Base-by-base conservation (phyloP, 2,329 filamentous ascomycete genomes). In the Teratosphaeria viscida region DNA sequence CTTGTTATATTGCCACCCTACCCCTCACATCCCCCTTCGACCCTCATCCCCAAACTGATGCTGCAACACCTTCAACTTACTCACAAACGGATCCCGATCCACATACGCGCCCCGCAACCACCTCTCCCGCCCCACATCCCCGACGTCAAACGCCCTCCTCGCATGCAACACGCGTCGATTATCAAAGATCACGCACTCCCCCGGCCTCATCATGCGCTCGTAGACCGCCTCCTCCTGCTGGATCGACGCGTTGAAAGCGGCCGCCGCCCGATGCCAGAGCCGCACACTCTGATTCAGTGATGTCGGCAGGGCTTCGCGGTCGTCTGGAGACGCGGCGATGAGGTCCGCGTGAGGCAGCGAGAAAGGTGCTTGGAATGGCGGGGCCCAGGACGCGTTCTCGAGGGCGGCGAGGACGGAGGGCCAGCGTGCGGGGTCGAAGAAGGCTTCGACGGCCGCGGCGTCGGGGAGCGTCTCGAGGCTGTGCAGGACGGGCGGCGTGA, bases 181-280 rank as follows among this genome's bases (percentile, higher is more conserved):
- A 71, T 95, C 87, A 70, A 99, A 97, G n/a, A 99, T 81, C 12
- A 92, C 91, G 70, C 90, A 95, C 69, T 96, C 89, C 2, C 92
- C 94, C 3, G 88, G 85, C 58, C 84, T 77, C 73, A 96, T 78
- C 73, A 87, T 87, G 60, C 87, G 79, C 76, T 92, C 81, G 68
- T 86, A 87, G 57, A 90, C 74, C 61, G 82, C 82, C 3, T 76
- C 70, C 0, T 79, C 74, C 0, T 77, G 70, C 64, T 89, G 85
- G 27, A 94, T 74, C 0, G 82, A 64, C 0, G 71, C 60, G 55
- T 85, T 80, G 66, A 95, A 90, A 2, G 72, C 68, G 37, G 74
- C 70, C 1, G 82, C 79, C 0, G 81, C 80, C 1, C 70, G 62
- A 55, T 83, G 75, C 73, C 84, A 85, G 0, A 62, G 52, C 12